Percentiles rank a stretch among this genome's conserved stretches.
These are phyloP conservation scores for Penstemon barbatus DNA, from an alignment of 257 asterid species.

Conservation along the genomic window DNA sequence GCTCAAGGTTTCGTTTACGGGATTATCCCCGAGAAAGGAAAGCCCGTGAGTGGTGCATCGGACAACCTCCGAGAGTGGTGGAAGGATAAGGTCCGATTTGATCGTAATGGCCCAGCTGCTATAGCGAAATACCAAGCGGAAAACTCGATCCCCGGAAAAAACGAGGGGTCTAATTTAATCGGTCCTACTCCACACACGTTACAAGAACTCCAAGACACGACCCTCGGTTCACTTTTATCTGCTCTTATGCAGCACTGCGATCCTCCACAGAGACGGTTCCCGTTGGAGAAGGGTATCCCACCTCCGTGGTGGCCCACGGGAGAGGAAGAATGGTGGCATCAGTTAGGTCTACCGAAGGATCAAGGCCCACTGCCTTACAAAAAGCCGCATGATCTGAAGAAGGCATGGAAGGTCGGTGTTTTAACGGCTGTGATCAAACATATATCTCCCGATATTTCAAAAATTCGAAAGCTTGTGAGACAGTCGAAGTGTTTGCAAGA, in stretches of 20 bases:
- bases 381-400: constrained; percentile 65
- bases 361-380: constrained; percentile 60
- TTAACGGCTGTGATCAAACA: constrained; percentile 63
- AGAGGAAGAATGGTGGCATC: constrained; percentile 69
- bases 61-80: constrained; percentile 70
- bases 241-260: constrained; percentile 72
- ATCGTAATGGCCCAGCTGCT: constrained; percentile 63
- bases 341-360: constrained; percentile 49
- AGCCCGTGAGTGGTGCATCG: constrained; percentile 62
- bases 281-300: constrained; percentile 53
- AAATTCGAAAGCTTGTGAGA: constrained; percentile 57
- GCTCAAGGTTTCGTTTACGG: constrained; percentile 69
- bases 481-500: constrained; percentile 66
- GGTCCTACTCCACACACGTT: constrained; percentile 62
- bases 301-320: constrained; percentile 76
- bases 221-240: constrained; percentile 58
- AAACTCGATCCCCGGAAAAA: constrained; percentile 35
- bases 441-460: constrained; percentile 61
- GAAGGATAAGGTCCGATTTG: constrained; percentile 66
- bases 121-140: constrained; percentile 52
- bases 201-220: constrained; percentile 68
- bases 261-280: constrained; percentile 67
- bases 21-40: constrained; percentile 60
- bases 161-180: constrained; percentile 34
- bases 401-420: constrained; percentile 73